Base-by-base conservation (phyloP, 2,329 filamentous ascomycete genomes). In the Phialocephala sp. region DNA sequence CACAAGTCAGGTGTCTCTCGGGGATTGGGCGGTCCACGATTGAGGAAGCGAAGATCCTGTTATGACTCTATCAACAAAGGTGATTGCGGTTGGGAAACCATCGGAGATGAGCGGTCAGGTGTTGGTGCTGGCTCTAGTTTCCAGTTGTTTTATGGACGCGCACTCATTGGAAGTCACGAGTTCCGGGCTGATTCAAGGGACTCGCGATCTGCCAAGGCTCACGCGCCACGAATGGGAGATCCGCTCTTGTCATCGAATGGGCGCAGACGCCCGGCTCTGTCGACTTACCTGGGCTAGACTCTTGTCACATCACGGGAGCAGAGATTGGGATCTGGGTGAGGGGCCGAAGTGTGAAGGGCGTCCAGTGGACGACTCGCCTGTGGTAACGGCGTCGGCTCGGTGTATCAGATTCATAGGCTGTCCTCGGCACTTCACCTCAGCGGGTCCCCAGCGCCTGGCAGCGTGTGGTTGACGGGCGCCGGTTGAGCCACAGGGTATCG, bases 331-430 rank as follows among this genome's bases (percentile, higher is more conserved):
- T 27, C 22, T 22, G 4, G n/a, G 45, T 22, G n/a, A n/a, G n/a
- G n/a, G n/a, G n/a, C n/a, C n/a, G n/a, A n/a, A n/a, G n/a, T n/a
- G n/a, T n/a, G n/a, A n/a, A n/a, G n/a, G n/a, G 12, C n/a, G 45
- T 6, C 22, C 20, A 32, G 50, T 15, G 22, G 6, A 11, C 36
- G 52, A 12, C 12, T 35, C 18, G 20, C 9, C 55, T 57, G 32
- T 35, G 11, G 11, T 41, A 22, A 35, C n/a, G 36, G 32, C n/a
- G 55, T 41, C 18, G 20, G 55, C 20, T 37, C 35, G 39, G 35
- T 41, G 55, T 57, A 9, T 57, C 55, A 57, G 35, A 41, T 57
- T 57, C 55, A 32, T 32, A 32, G 27, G 27, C 27, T 32, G 27
- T 32, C 27, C 27, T 32, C 27, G 27, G 27, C 27, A 32, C 27